Percentiles rank a stretch among this genome's conserved stretches.
phyloP scores from a whole-genome alignment of 192 early-diverging fungal genomes.

The Coemansia sp. region DNA sequence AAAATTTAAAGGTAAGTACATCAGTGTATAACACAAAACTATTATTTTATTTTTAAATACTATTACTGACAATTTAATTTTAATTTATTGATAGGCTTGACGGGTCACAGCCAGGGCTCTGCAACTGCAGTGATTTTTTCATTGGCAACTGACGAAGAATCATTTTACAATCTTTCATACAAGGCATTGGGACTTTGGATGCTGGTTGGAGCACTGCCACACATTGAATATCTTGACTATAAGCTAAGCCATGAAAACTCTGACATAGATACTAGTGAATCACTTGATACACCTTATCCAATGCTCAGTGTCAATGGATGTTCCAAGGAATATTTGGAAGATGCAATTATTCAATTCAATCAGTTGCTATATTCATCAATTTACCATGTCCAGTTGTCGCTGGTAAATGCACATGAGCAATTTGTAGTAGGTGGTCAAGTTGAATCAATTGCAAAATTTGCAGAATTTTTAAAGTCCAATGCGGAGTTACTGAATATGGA shows the following conservation, averaged over 20 bases:
- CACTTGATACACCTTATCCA: not conserved
- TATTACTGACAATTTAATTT: conserved; percentile 1
- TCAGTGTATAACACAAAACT: not conserved
- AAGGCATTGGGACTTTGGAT: not conserved
- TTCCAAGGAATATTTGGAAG: no score
- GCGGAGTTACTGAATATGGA: not conserved
- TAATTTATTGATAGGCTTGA: not conserved
- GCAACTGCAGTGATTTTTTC: no score
- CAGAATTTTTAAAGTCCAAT: not conserved
- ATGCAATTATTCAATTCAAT: no score
- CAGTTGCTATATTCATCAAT: no score
- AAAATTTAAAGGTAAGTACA: not conserved
- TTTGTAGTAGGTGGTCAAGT: not conserved
- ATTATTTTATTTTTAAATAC: not conserved
- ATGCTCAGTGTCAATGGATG: not conserved
- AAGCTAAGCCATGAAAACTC: no score
- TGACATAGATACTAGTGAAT: not conserved
- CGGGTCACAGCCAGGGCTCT: no score
- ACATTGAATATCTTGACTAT: not conserved
- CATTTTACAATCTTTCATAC: no score
- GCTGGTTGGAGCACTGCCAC: not conserved
- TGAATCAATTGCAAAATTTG: not conserved
- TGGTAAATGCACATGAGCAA: not conserved
- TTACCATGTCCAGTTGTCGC: not conserved
- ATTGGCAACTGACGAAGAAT: no score